Conservation (phyloP, 306 rosid genomes). For the Vicia faba region DNA sequence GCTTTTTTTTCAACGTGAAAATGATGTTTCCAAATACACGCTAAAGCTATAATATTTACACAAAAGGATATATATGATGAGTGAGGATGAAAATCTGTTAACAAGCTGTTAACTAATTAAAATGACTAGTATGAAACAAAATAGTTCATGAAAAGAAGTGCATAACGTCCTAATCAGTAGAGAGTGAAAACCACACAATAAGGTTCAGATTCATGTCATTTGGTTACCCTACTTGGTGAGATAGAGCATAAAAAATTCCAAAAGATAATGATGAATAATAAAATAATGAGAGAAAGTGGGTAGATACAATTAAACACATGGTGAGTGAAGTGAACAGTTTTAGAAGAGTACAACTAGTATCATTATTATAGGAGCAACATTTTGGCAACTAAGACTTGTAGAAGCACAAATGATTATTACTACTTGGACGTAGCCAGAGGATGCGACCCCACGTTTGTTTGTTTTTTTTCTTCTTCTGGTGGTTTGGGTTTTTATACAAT, state of each 20-base stretch:
- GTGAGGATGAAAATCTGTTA: no score
- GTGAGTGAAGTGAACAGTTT: conserved; percentile 7
- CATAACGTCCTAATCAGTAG: not conserved
- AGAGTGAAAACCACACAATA: not conserved
- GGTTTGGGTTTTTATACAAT: no score
- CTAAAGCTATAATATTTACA: no score
- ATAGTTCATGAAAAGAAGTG: not conserved
- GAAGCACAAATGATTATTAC: conserved; percentile 8
- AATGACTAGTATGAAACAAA: no score
- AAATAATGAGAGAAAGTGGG: conserved; percentile 14
- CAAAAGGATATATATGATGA: no score
- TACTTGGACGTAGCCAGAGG: not conserved
- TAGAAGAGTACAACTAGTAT: not conserved
- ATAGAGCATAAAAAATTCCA: not conserved
- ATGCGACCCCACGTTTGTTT: no score
- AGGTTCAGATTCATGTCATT: conserved; percentile 11
- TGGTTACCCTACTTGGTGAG: conserved; percentile 16
- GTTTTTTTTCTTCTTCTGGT: no score
- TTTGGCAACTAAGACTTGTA: conserved; percentile 6
- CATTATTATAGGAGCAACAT: not conserved
- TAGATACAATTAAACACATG: conserved; percentile 38
- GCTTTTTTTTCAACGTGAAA: no score
- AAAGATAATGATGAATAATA: not conserved
- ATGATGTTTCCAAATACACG: no score
- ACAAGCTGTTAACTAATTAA: no score